Evolutionary conservation across 495 filamentous ascomycete species (phyloP).

Genomic region (Thermothielavioides terrestris): DNA sequence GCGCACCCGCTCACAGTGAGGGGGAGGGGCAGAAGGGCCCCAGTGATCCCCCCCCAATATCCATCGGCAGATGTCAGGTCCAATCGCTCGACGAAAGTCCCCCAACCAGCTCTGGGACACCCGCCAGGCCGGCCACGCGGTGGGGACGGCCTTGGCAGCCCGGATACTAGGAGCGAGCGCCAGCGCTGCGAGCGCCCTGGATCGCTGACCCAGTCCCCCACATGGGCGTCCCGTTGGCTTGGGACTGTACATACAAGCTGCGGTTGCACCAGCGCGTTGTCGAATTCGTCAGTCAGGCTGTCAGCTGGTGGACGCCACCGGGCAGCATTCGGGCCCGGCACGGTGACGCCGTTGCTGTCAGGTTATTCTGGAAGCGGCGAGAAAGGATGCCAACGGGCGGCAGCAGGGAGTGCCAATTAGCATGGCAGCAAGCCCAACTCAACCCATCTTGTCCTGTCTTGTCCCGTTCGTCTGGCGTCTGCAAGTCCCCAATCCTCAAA

Average conservation of each 20-base stretch:
- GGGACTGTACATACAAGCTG: not conserved
- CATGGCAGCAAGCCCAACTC: too few species aligned
- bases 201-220: not conserved
- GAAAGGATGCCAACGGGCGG: too few species aligned
- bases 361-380: not conserved
- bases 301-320: not conserved
- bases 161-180: too few species aligned
- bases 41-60: slow-evolving; percentile 4
- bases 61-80: slow-evolving; percentile 29
- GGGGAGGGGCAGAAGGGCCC: slow-evolving; percentile 14
- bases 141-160: not conserved
- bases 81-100: slow-evolving; percentile 19
- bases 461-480: too few species aligned
- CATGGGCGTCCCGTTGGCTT: slow-evolving; percentile 1
- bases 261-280: not conserved
- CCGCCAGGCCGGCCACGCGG: not conserved
- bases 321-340: not conserved
- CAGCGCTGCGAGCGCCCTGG: not conserved
- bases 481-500: too few species aligned
- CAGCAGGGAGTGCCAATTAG: too few species aligned
- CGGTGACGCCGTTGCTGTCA: not conserved
- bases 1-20: slow-evolving; percentile 7
- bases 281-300: too few species aligned
- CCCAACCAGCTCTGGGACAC: not conserved
- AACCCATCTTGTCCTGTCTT: too few species aligned